phyloP scores from a whole-genome alignment of 495 filamentous ascomycete genomes.

The Astrothelium macrocarpum region DNA sequence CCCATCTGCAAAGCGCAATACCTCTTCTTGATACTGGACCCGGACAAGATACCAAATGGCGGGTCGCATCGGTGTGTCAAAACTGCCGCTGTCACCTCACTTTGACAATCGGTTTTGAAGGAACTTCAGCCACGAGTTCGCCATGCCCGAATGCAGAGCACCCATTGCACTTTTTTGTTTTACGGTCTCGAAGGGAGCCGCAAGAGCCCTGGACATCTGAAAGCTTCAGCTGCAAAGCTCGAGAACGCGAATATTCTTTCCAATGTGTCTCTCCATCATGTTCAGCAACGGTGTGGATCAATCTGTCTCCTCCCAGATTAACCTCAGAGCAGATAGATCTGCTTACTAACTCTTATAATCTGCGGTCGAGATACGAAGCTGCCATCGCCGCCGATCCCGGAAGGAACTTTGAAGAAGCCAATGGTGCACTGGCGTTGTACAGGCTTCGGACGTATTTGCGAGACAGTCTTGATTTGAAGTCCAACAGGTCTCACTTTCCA shows the following conservation, averaged over 20 bases:
- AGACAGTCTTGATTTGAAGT: slow-evolving; percentile 45
- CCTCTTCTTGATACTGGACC: slow-evolving; percentile 32
- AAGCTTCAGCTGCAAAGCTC: neutral
- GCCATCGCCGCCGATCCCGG: slow-evolving; percentile 49
- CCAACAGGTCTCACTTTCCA: slow-evolving; percentile 46
- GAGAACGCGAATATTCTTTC: slow-evolving; percentile 35
- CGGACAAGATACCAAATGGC: slow-evolving; percentile 35
- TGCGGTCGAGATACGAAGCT: slow-evolving; percentile 43
- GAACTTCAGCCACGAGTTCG: neutral
- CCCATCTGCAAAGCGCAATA: slow-evolving; percentile 43
- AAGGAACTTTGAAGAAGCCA: slow-evolving; percentile 40
- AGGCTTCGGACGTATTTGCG: slow-evolving; percentile 53
- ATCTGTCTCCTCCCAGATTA: slow-evolving; percentile 46
- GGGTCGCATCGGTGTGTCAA: slow-evolving; percentile 46
- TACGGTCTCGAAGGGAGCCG: slow-evolving; percentile 9
- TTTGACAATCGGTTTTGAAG: slow-evolving; percentile 37
- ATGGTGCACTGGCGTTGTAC: slow-evolving; percentile 41
- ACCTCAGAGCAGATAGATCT: slow-evolving; percentile 39
- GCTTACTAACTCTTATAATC: slow-evolving; percentile 46
- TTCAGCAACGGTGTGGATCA: slow-evolving; percentile 44
- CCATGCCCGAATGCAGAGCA: slow-evolving; percentile 29
- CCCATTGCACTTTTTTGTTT: slow-evolving; percentile 34
- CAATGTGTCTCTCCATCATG: slow-evolving; percentile 52
- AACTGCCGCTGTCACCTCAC: slow-evolving; percentile 49
- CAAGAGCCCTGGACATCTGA: neutral